Evolutionary conservation across 164 flowering plant genomes (phyloP).

Genomic region (Stephania cephalantha): DNA sequence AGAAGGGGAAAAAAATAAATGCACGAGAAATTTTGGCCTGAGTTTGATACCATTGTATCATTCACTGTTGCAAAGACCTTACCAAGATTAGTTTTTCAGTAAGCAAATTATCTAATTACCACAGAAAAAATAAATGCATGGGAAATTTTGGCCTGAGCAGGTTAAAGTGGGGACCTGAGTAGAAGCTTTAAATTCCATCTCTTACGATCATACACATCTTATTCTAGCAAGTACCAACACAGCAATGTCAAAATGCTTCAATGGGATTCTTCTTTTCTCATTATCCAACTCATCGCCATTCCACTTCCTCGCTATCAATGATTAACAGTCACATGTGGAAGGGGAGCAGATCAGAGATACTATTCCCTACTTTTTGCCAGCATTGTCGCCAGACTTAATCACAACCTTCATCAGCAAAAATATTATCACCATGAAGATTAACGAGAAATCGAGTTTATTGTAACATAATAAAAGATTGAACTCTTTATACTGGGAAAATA

Average conservation of each 20-base stretch:
- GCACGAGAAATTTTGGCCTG: too few species aligned
- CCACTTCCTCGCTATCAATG: neutral
- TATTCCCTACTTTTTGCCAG: neutral
- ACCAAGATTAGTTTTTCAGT: neutral
- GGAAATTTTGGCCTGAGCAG: too few species aligned
- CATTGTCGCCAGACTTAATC: neutral
- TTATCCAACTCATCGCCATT: neutral
- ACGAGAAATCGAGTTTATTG: too few species aligned
- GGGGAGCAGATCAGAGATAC: neutral
- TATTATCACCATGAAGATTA: too few species aligned
- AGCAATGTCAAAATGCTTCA: neutral
- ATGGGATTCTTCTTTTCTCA: neutral
- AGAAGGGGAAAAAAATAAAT: too few species aligned
- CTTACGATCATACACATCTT: neutral
- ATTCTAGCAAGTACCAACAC: neutral
- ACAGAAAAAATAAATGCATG: neutral
- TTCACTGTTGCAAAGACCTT: neutral
- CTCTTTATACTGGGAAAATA: too few species aligned
- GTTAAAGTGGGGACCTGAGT: neutral
- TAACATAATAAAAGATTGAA: too few species aligned
- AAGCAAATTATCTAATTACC: neutral
- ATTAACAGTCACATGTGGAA: neutral
- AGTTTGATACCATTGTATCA: neutral
- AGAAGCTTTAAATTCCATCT: neutral
- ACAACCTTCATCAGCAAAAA: neutral